Evolutionary conservation across 306 rosid species (phyloP).

Genomic region (Quercus parvula): DNA sequence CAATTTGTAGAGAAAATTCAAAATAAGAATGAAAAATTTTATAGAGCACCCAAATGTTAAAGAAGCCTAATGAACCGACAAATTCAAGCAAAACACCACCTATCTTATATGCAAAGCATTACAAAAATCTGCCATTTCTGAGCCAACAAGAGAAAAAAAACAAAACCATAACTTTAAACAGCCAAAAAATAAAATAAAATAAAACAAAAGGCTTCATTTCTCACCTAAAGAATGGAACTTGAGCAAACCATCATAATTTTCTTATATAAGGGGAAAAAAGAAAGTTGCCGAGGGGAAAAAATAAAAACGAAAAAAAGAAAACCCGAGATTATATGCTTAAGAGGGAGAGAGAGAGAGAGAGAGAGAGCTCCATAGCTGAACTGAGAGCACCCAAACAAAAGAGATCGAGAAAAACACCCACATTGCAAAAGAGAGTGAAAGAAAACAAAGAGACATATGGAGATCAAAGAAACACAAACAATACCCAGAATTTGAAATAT

Average conservation of each 20-base stretch:
- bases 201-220: neutral
- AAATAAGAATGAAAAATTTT: neutral
- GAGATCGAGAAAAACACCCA: constrained; percentile 26
- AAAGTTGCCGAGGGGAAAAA: neutral
- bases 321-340: constrained; percentile 9
- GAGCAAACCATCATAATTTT: neutral
- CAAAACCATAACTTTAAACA: neutral
- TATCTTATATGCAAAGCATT: neutral
- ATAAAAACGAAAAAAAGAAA: neutral
- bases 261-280: neutral
- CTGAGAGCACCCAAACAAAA: constrained; percentile 11
- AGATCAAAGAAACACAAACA: constrained; percentile 5
- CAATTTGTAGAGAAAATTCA: constrained; percentile 17
- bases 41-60: neutral
- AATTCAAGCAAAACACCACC: constrained; percentile 7
- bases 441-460: neutral
- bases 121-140: neutral
- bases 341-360: constrained; percentile 16
- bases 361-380: constrained; percentile 22
- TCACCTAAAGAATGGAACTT: neutral
- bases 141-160: neutral
- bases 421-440: constrained; percentile 31
- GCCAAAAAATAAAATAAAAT: neutral
- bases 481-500: constrained; percentile 31
- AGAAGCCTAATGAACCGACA: constrained; percentile 6